Percentiles rank a stretch among this genome's conserved stretches.
Conservation (phyloP, 2,329 filamentous ascomycete species). For the Pseudogymnoascus sp. region DNA sequence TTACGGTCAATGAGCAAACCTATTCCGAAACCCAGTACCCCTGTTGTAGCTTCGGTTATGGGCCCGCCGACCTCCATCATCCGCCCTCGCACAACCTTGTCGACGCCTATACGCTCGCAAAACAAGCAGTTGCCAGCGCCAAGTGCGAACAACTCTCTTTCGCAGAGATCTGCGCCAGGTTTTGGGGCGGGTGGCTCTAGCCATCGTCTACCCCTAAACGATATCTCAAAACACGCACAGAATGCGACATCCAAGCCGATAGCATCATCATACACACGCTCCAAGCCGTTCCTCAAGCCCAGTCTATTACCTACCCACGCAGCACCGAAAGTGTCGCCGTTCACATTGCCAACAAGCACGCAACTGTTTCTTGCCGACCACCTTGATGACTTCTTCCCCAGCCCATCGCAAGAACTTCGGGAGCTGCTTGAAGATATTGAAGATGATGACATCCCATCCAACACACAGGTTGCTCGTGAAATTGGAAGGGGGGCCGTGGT, state of each 20-base stretch:
- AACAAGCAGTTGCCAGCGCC: neutral
- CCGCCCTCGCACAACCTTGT: neutral
- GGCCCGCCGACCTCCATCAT: neutral
- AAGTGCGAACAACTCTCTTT: neutral
- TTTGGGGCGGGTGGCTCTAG: neutral
- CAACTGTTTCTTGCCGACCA: constrained; percentile 47
- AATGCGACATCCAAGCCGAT: neutral
- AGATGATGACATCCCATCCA: constrained; percentile 23
- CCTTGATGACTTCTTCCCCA: constrained; percentile 50
- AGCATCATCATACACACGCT: neutral
- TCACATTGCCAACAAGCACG: constrained; percentile 37
- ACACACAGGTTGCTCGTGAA: constrained; percentile 22
- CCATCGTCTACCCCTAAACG: neutral
- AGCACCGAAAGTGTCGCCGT: neutral
- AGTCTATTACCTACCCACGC: constrained; percentile 15
- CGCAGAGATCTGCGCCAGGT: neutral
- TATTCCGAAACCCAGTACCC: neutral
- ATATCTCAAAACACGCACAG: neutral
- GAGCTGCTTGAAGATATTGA: constrained; percentile 42
- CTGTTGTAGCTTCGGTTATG: neutral
- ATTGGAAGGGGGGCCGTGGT: constrained; percentile 18
- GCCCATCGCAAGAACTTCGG: constrained; percentile 48
- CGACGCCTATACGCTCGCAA: neutral
- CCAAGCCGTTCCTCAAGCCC: neutral
- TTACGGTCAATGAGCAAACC: neutral